Percentiles rank a stretch among this genome's conserved stretches.
phyloP scores from a whole-genome alignment of 257 asterid genomes.

The Penstemon newberryi region DNA sequence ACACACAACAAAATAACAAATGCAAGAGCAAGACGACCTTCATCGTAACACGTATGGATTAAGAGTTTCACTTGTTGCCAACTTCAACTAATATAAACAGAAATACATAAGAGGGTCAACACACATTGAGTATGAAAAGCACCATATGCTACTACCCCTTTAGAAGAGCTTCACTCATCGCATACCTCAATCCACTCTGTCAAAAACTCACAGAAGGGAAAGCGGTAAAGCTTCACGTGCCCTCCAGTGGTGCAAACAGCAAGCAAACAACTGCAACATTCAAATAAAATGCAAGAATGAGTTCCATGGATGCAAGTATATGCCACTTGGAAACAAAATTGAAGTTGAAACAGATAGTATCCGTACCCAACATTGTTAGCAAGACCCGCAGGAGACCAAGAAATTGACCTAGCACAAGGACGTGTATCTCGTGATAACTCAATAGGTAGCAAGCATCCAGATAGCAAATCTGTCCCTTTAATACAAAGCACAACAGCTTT shows the following conservation, averaged over 20 bases:
- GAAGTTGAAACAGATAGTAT: conserved; percentile 4
- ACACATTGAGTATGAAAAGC: not conserved
- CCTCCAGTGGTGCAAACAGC: conserved; percentile 88
- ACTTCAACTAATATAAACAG: not conserved
- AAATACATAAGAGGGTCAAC: conserved; percentile 6
- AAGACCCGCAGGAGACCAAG: conserved; percentile 94
- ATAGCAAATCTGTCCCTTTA: conserved; percentile 52
- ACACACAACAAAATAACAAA: not conserved
- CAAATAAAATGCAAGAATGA: conserved; percentile 17
- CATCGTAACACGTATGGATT: conserved; percentile 2
- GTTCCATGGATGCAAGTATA: conserved; percentile 20
- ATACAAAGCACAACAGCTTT: conserved; percentile 13
- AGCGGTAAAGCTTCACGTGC: conserved; percentile 69
- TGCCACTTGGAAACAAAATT: not conserved
- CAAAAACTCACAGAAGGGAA: conserved; percentile 69
- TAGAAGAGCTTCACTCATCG: conserved; percentile 2
- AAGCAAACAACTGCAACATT: conserved; percentile 70
- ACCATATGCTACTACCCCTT: not conserved
- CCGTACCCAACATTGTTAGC: conserved; percentile 79
- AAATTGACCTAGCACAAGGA: conserved; percentile 76
- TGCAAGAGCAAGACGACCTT: not conserved
- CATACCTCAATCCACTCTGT: conserved; percentile 89
- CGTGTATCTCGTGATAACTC: conserved; percentile 59
- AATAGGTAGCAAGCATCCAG: conserved; percentile 68
- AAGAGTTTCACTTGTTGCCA: not conserved